Evolutionary conservation across 495 filamentous ascomycete species (phyloP).

Genomic region (Halenospora varia): DNA sequence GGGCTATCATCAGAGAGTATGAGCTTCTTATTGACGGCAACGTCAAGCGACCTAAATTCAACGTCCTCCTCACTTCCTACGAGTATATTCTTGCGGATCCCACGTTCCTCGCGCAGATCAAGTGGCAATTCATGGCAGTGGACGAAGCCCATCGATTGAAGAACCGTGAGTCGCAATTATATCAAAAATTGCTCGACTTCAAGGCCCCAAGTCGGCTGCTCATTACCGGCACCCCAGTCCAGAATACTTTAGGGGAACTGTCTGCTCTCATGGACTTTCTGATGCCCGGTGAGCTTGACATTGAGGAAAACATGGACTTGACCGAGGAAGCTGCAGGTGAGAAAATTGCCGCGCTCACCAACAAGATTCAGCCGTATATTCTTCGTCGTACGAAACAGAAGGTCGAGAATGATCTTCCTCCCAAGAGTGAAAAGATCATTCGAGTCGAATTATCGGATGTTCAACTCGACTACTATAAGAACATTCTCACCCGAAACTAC

Average conservation of each 20-base stretch:
- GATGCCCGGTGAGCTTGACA: slow-evolving; percentile 79
- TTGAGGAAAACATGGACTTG: slow-evolving; percentile 87
- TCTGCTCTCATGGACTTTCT: slow-evolving; percentile 92
- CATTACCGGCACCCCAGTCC: slow-evolving; percentile 95
- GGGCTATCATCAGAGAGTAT: slow-evolving; percentile 77
- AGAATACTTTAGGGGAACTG: slow-evolving; percentile 92
- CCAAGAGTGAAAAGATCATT: slow-evolving; percentile 98
- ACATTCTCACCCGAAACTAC: slow-evolving; percentile 96
- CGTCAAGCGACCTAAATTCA: slow-evolving; percentile 81
- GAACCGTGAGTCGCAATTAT: slow-evolving; percentile 91
- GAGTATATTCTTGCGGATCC: slow-evolving; percentile 86
- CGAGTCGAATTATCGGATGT: slow-evolving; percentile 93
- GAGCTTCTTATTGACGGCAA: slow-evolving; percentile 85
- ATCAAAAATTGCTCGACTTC: slow-evolving; percentile 78
- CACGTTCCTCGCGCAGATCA: slow-evolving; percentile 64
- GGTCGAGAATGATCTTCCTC: slow-evolving; percentile 91
- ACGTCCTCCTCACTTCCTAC: slow-evolving; percentile 91
- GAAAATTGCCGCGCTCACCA: slow-evolving; percentile 47
- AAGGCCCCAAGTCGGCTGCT: slow-evolving; percentile 80
- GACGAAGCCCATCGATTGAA: slow-evolving; percentile 97
- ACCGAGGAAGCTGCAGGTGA: slow-evolving; percentile 59
- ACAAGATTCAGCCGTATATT: slow-evolving; percentile 77
- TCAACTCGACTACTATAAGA: slow-evolving; percentile 97
- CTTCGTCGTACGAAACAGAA: slow-evolving; percentile 95
- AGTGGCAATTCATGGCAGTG: slow-evolving; percentile 95